These are phyloP conservation scores for Albizia julibrissin DNA, from an alignment of 306 rosid species.

Conservation along the genomic window DNA sequence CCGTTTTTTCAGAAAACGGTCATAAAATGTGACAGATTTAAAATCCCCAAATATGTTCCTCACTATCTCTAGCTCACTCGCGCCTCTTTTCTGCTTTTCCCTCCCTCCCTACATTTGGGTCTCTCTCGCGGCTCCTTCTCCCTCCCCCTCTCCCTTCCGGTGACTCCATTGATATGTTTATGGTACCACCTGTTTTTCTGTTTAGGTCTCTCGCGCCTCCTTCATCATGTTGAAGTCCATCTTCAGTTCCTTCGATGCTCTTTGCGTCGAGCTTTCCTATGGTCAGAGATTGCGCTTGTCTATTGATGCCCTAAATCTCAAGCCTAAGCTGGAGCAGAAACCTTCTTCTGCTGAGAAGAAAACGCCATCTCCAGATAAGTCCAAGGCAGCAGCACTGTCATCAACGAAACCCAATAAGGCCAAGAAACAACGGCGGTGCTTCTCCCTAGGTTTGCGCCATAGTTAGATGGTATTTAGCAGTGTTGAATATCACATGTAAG, in stretches of 20 bases:
- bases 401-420: background rate
- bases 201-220: no score
- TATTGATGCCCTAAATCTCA: background rate
- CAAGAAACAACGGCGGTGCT: background rate
- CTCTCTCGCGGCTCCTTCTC: no score
- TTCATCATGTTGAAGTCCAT: slow-evolving; percentile 42
- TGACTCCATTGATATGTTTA: no score
- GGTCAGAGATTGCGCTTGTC: slow-evolving; percentile 24
- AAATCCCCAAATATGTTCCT: no score
- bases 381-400: background rate
- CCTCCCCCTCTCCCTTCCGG: slow-evolving; percentile 38
- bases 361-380: background rate
- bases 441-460: slow-evolving; percentile 54
- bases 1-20: no score
- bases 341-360: background rate
- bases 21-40: no score
- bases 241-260: slow-evolving; percentile 55
- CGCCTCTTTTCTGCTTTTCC: no score
- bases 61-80: no score
- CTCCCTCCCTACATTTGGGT: no score
- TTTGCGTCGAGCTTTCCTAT: slow-evolving; percentile 5
- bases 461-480: no score
- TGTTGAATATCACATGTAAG: slow-evolving; percentile 84
- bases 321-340: slow-evolving; percentile 20
- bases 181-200: no score